Evolutionary conservation across 148 eudicot genomes (phyloP).

Genomic region (Oxyria digyna): DNA sequence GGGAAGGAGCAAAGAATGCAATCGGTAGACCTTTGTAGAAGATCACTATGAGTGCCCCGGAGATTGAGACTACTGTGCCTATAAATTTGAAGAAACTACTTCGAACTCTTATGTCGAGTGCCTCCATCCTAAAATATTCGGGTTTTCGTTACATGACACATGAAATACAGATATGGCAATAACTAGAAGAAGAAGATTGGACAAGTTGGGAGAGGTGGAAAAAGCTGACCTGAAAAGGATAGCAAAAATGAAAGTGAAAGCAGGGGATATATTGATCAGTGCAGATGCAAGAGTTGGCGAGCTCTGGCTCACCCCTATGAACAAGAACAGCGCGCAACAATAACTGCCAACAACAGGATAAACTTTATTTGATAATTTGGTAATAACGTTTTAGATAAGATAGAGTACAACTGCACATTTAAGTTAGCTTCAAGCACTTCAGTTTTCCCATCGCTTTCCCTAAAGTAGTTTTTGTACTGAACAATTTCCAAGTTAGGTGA

Average conservation of each 20-base stretch:
- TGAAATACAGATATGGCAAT: too few species aligned
- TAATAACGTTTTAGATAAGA: too few species aligned
- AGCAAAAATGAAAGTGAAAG: constrained; percentile 7
- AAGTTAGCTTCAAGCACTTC: background rate
- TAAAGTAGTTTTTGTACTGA: background rate
- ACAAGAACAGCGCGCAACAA: background rate
- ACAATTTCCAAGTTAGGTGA: background rate
- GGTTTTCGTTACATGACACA: background rate
- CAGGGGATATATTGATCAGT: constrained; percentile 6
- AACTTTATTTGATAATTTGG: background rate
- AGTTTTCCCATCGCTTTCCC: background rate
- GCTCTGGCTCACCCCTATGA: constrained; percentile 2
- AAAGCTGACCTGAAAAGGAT: constrained; percentile 4
- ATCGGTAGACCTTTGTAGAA: constrained; percentile 31
- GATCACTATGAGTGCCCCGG: constrained; percentile 29
- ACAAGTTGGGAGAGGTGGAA: background rate
- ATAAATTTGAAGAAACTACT: constrained; percentile 22
- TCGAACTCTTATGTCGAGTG: constrained; percentile 17
- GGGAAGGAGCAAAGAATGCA: constrained; percentile 6
- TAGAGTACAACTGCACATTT: too few species aligned
- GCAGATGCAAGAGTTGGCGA: constrained; percentile 8
- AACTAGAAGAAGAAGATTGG: background rate
- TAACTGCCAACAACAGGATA: background rate
- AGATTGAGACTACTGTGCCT: constrained; percentile 31
- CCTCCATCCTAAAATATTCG: constrained; percentile 27